Evolutionary conservation across 2,329 filamentous ascomycete species (phyloP), one percentile per base, ranked within the genome.

Genomic region (Elsinoe batatas): DNA sequence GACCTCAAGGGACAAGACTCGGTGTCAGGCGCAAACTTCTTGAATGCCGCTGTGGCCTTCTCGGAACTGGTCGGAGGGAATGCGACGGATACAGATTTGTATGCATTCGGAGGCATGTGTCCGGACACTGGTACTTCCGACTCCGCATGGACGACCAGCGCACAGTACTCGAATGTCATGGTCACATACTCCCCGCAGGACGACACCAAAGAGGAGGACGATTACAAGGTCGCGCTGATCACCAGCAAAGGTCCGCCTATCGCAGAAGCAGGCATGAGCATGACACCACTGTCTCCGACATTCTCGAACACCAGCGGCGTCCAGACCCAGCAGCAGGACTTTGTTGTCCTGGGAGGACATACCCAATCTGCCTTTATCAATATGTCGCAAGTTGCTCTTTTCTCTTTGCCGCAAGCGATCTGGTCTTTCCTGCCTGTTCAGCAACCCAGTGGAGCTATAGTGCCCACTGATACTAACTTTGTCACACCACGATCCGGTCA

Each of bases 71-170:
- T 81, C 46, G 76, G 75, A 36, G 80, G 78, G 0, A 67, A 71
- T 26, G 72, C 78, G 58, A 77, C 78, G 8, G 71, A 76, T 42
- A 78, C 81, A 0, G 75, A 75, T 10, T 71, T 86, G 17, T 95
- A 90, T 66, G 73, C 84, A 5, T 96, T 95, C 69, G 91, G 90
- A 35, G 91, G 91, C 62, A 95, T 96, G 89, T 97, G 91, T 64
- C 84, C 85, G 3, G 70, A 66, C 22, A 62, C 64, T 2, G 69
- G 68, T 6, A 66, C 68, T n/a, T 69, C 73, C 17, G 66, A 70
- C 15, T 64, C 71, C 5, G 75, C 71, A 15, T 90, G 88, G 84
- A 80, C 87, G 59, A 78, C 79, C 1, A 69, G 76, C 8, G 88
- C 86, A 10, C 80, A 82, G 38, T 97, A 95, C 69, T 91, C 88